Percentiles rank a stretch among this genome's conserved stretches.
phyloP scores from a whole-genome alignment of 306 rosid genomes.

The Biancaea sappan region DNA sequence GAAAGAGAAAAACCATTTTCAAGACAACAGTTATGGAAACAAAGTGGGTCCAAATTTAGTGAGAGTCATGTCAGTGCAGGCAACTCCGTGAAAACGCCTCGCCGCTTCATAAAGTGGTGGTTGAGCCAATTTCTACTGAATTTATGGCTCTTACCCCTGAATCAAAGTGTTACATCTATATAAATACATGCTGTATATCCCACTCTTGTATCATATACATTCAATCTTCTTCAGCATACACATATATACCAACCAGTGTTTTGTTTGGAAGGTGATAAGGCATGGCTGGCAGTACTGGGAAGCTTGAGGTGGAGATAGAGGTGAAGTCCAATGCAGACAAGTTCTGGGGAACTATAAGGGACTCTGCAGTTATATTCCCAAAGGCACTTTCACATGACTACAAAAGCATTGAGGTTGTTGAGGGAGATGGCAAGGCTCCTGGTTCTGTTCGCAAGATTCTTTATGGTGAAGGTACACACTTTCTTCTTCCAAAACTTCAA shows the following conservation, averaged over 20 bases:
- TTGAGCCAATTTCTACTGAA: constrained; percentile 32
- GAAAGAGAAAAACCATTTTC: too few species aligned
- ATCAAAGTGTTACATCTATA: neutral
- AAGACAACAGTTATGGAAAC: too few species aligned
- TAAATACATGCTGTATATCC: neutral
- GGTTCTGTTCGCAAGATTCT: constrained; percentile 70
- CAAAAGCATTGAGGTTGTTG: constrained; percentile 73
- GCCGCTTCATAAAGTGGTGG: constrained; percentile 29
- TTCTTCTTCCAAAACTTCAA: too few species aligned
- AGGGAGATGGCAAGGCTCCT: constrained; percentile 75
- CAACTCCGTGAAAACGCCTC: neutral
- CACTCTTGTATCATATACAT: constrained; percentile 17
- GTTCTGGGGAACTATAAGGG: constrained; percentile 34
- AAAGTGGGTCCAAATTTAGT: neutral
- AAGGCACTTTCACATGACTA: constrained; percentile 68
- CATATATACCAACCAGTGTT: too few species aligned
- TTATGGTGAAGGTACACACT: constrained; percentile 63
- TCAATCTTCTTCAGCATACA: too few species aligned
- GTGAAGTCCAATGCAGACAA: constrained; percentile 39
- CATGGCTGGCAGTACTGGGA: constrained; percentile 46
- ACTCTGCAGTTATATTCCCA: constrained; percentile 37
- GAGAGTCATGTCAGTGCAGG: neutral
- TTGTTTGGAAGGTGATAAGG: neutral
- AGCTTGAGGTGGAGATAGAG: constrained; percentile 49
- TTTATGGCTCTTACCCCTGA: constrained; percentile 39